Base-by-base conservation (phyloP, 441 rosid genomes). In the Euphorbia celastroides region DNA sequence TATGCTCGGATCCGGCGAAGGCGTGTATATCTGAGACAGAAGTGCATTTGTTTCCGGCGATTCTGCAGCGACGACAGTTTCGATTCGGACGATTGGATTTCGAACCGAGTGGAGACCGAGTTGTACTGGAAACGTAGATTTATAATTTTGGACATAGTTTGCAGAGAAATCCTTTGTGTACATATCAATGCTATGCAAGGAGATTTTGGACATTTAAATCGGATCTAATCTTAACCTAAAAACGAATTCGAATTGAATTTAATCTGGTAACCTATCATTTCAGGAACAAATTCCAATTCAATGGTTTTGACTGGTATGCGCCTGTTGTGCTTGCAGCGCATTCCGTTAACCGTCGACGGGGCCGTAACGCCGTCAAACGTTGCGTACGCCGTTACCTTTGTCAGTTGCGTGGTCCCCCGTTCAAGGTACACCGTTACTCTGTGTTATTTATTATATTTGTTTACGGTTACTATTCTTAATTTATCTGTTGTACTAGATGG, bases 111-210 rank as follows among this genome's bases (percentile, higher is more conserved):
- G 10, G 5, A 52, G 65, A 23, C 58, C 3, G 76, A 57, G 64
- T 65, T 72, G 77, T 70, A 54, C 61, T 70, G 48, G 75, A 57
- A 65, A 42, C 34, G 65, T 58, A 55, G 41, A 36, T 64, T 20
- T 64, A 31, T 3, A 3, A 67, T 64, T 70, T 70, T 75, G 84
- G 73, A 73, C 70, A 41, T 42, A 56, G 70, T 72, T 44, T 71
- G 84, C 74, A 71, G 77, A 73, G 58, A 60, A 57, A 48, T 23
- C 20, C 46, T 69, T 68, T 83, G 92, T 83, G 92, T 84, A 84
- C 84, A 82, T 71, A 73, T 69, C 64, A 63, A 58, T 74, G 77
- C 79, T 70, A 72, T 78, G 83, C 77, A 80, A 78, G 81, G 69
- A 72, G 70, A 66, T 71, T 60, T 79, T 70, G 73, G 70, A 62